These are phyloP conservation scores for Acephala macrosclerotiorum DNA, from an alignment of 2,329 filamentous ascomycete species.

Conservation along the genomic window DNA sequence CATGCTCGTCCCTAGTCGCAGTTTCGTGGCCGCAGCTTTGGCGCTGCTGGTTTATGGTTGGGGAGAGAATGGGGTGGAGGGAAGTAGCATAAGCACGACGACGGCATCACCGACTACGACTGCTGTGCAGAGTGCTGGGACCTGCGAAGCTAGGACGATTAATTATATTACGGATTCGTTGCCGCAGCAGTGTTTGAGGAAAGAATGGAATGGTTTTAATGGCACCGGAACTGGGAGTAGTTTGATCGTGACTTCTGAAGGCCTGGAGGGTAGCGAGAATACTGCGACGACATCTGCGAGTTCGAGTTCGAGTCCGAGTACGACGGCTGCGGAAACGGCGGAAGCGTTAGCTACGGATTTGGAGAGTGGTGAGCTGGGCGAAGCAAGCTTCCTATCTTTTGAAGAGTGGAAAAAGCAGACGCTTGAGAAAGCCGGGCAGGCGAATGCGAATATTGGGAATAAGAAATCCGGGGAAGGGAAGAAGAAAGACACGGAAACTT, in stretches of 20 bases:
- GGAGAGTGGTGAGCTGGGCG: conserved; percentile 47
- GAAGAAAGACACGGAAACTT: conserved; percentile 59
- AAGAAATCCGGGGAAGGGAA: conserved; percentile 55
- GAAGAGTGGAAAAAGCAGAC: conserved; percentile 99
- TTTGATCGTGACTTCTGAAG: conserved; percentile 3
- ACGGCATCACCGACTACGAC: conserved; percentile 23
- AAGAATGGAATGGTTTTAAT: conserved; percentile 29
- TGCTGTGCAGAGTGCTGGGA: conserved; percentile 26
- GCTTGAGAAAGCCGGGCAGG: conserved; percentile 84
- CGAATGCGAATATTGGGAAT: conserved; percentile 69
- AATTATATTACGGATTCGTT: conserved; percentile 46
- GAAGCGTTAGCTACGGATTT: conserved; percentile 27
- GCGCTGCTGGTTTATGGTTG: conserved; percentile 29
- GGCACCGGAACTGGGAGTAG: conserved; percentile 7
- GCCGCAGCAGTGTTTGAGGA: conserved; percentile 43
- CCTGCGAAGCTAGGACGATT: conserved; percentile 45
- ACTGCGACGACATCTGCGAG: conserved; percentile 17
- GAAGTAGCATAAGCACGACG: conserved; percentile 33
- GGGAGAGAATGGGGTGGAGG: conserved; percentile 16
- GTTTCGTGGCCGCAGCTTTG: conserved; percentile 30
- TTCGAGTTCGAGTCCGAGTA: conserved; percentile 13
- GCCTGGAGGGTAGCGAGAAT: conserved; percentile 4
- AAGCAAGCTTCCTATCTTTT: conserved; percentile 90
- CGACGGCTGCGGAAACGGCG: conserved; percentile 19
- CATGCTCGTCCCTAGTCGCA: conserved; percentile 18